Percentiles rank a stretch among this genome's conserved stretches.
These are phyloP conservation scores for Orbilia javanica DNA, from an alignment of 2,329 filamentous ascomycete genomes.

Conservation along the genomic window DNA sequence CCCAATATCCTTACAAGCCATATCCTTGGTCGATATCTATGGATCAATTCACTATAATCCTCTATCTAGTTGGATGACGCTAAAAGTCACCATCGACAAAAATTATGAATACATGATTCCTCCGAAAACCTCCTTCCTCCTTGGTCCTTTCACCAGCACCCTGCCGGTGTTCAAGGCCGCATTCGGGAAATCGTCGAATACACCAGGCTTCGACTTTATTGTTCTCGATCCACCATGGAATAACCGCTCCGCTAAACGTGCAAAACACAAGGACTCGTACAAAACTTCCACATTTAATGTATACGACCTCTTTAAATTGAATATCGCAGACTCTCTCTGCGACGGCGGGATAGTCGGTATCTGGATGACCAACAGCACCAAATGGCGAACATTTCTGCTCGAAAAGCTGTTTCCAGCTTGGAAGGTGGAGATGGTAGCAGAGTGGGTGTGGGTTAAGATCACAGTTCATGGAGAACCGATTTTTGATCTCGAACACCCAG, in stretches of 20 bases:
- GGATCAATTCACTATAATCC: constrained; percentile 41
- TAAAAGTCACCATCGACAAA: constrained; percentile 38
- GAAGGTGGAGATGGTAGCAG: constrained; percentile 75
- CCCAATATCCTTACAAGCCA: constrained; percentile 22
- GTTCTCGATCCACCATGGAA: constrained; percentile 85
- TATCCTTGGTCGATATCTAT: constrained; percentile 51
- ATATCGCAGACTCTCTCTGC: constrained; percentile 71
- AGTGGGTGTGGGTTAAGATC: constrained; percentile 85
- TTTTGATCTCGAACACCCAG: constrained; percentile 71
- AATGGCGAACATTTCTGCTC: constrained; percentile 70
- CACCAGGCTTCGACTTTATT: constrained; percentile 73
- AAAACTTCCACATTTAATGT: constrained; percentile 67
- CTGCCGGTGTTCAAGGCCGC: constrained; percentile 39
- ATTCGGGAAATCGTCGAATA: constrained; percentile 23
- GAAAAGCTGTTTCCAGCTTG: constrained; percentile 75
- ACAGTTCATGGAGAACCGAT: constrained; percentile 76
- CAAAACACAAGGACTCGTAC: constrained; percentile 69
- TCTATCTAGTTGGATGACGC: constrained; percentile 41
- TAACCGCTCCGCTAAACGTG: constrained; percentile 77
- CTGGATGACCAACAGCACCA: constrained; percentile 82
- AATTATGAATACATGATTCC: constrained; percentile 58
- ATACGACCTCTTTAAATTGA: constrained; percentile 69
- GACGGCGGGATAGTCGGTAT: constrained; percentile 74
- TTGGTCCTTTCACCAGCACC: constrained; percentile 58
- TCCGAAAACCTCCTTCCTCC: constrained; percentile 60